Percentiles rank a stretch among this genome's conserved stretches.
phyloP scores from a whole-genome alignment of 495 filamentous ascomycete species.

The Niebla homalea region DNA sequence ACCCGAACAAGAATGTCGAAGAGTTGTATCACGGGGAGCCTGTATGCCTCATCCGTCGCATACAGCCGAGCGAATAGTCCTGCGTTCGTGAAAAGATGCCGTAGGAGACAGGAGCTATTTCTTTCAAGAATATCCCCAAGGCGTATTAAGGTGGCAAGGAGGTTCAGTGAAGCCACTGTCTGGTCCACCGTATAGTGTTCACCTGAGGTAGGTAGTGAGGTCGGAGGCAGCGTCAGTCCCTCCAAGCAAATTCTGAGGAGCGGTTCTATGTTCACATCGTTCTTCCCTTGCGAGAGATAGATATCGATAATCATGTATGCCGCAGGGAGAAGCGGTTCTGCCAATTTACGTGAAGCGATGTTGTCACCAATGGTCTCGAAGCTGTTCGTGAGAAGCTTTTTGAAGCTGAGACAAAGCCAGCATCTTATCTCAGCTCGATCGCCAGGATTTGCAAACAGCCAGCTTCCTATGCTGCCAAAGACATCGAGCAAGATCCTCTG shows the following conservation, averaged over 20 bases:
- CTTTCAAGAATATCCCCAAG: slow-evolving; percentile 50
- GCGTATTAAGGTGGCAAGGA: slow-evolving; percentile 55
- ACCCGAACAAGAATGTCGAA: slow-evolving; percentile 62
- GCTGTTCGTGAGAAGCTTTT: slow-evolving; percentile 40
- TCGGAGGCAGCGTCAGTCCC: slow-evolving; percentile 50
- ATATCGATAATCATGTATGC: slow-evolving; percentile 63
- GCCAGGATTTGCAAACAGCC: slow-evolving; percentile 59
- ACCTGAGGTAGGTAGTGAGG: slow-evolving; percentile 47
- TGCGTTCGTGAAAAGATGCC: slow-evolving; percentile 63
- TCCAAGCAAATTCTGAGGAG: slow-evolving; percentile 57
- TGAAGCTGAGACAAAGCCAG: slow-evolving; percentile 51
- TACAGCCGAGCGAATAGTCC: slow-evolving; percentile 67
- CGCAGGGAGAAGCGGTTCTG: slow-evolving; percentile 50
- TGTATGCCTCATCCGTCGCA: slow-evolving; percentile 55
- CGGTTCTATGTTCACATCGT: slow-evolving; percentile 61
- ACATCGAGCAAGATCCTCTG: slow-evolving; percentile 62
- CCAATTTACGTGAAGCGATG: slow-evolving; percentile 41
- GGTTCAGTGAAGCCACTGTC: slow-evolving; percentile 46
- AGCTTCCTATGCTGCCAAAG: slow-evolving; percentile 66
- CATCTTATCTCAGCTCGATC: slow-evolving; percentile 50
- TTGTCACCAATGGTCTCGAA: slow-evolving; percentile 46
- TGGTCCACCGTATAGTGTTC: slow-evolving; percentile 45
- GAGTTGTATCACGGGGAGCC: slow-evolving; percentile 47
- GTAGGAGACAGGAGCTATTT: slow-evolving; percentile 52
- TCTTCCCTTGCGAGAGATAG: slow-evolving; percentile 55